Evolutionary conservation across 2,329 filamentous ascomycete genomes (phyloP).

Genomic region (Monosporascus ibericus): DNA sequence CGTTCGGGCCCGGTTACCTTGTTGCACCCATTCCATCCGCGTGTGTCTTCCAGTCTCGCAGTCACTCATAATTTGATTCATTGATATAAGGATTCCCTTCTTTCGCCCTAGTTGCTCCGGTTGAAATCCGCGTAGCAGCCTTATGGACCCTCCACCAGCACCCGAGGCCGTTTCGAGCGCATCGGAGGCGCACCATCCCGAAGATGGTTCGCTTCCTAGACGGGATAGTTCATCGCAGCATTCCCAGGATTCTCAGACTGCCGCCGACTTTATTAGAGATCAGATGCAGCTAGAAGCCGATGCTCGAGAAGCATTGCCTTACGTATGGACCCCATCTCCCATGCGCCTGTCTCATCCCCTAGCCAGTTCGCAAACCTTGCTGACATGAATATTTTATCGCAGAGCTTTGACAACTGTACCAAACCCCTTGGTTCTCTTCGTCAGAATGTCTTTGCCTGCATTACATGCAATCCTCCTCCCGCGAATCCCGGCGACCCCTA

Average conservation of each 20-base stretch:
- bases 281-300: slow-evolving; percentile 91
- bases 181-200: slow-evolving; percentile 8
- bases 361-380: slow-evolving; percentile 12
- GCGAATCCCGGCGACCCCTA: slow-evolving; percentile 55
- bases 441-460: slow-evolving; percentile 84
- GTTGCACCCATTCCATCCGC: not conserved
- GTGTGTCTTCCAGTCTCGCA: not conserved
- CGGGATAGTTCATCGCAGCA: slow-evolving; percentile 55
- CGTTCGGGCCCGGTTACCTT: not conserved
- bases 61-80: not conserved
- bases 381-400: slow-evolving; percentile 7
- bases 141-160: slow-evolving; percentile 31
- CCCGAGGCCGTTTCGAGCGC: slow-evolving; percentile 20
- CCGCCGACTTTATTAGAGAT: slow-evolving; percentile 75
- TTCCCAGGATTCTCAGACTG: slow-evolving; percentile 60
- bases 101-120: not conserved
- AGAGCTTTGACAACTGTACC: slow-evolving; percentile 94
- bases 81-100: not conserved
- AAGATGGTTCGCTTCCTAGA: slow-evolving; percentile 29
- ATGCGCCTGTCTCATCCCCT: not conserved
- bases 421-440: slow-evolving; percentile 81
- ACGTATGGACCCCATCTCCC: slow-evolving; percentile 49
- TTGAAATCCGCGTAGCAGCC: not conserved
- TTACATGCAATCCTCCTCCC: slow-evolving; percentile 87
- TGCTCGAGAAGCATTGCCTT: slow-evolving; percentile 89